Conservation (phyloP, 257 asterid genomes). For the Salvia hispanica region DNA sequence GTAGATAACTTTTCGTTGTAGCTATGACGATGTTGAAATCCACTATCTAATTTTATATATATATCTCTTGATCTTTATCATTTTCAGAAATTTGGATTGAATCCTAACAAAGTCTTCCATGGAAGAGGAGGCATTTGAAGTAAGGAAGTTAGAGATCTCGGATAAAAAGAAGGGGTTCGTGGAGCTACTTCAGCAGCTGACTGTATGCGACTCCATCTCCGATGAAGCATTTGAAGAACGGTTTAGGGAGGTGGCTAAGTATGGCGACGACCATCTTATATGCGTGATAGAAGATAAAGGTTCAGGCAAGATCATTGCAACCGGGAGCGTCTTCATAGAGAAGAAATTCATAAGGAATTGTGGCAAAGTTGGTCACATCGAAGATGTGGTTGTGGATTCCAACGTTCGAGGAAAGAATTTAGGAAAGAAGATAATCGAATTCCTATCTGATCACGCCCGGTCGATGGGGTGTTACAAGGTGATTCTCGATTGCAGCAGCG, state of each 20-base stretch:
- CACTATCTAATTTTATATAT: background rate
- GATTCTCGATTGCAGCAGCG: constrained; percentile 74
- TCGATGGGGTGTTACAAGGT: constrained; percentile 81
- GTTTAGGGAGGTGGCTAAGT: constrained; percentile 51
- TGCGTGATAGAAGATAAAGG: constrained; percentile 66
- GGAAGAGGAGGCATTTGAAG: constrained; percentile 44
- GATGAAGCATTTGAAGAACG: constrained; percentile 56
- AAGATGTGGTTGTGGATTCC: constrained; percentile 91
- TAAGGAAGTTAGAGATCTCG: constrained; percentile 63
- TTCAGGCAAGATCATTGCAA: constrained; percentile 64
- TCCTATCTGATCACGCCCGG: constrained; percentile 66
- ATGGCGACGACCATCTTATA: constrained; percentile 65
- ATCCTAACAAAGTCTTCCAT: constrained; percentile 14
- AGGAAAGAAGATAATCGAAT: constrained; percentile 70
- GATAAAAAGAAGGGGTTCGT: constrained; percentile 72
- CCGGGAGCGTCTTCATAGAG: constrained; percentile 74
- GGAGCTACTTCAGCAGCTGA: constrained; percentile 67
- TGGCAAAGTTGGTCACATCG: constrained; percentile 82
- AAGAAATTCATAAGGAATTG: constrained; percentile 74
- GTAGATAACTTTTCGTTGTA: too few species aligned
- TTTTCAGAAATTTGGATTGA: background rate
- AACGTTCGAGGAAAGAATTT: constrained; percentile 64
- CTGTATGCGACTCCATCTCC: constrained; percentile 60
- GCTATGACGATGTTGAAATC: background rate
- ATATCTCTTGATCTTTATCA: background rate